phyloP scores from a whole-genome alignment of 371 early-diverging fungal genomes.

The Lichtheimia corymbifera region DNA sequence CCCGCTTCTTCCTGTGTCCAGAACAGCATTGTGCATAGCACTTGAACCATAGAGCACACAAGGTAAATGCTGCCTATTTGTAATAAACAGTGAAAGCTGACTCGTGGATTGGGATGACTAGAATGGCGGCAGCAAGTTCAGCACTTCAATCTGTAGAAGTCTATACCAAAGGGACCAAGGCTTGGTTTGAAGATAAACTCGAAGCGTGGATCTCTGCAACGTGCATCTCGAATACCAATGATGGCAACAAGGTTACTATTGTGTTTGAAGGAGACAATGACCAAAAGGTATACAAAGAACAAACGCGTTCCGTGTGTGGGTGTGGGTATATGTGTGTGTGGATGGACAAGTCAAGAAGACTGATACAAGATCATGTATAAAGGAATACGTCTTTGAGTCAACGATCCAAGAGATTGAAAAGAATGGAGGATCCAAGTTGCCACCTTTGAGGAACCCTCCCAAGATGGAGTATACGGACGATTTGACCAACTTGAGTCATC shows the following conservation, averaged over 20 bases:
- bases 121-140: slow-evolving; percentile 10
- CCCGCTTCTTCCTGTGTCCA: no score
- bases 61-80: no score
- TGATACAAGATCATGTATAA: neutral
- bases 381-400: slow-evolving; percentile 77
- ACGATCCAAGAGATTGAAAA: slow-evolving; percentile 70
- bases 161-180: slow-evolving; percentile 72
- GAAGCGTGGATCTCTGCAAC: slow-evolving; percentile 83
- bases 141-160: slow-evolving; percentile 49
- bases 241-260: slow-evolving; percentile 53
- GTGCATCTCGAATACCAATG: slow-evolving; percentile 49
- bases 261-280: slow-evolving; percentile 62
- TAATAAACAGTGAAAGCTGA: no score
- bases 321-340: neutral
- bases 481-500: slow-evolving; percentile 87
- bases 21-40: no score
- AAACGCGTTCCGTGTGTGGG: neutral
- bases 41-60: no score
- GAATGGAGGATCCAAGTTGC: slow-evolving; percentile 66
- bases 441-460: slow-evolving; percentile 91
- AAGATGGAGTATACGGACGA: slow-evolving; percentile 90
- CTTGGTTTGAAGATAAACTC: slow-evolving; percentile 85
- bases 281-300: slow-evolving; percentile 37
- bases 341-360: no score
- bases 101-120: neutral